A percentile compares a stretch with the other conserved stretches of the same genome.
These are phyloP conservation scores for Trypanosoma congolense DNA, from an alignment of 208 protist genomes.

Conservation along the genomic window DNA sequence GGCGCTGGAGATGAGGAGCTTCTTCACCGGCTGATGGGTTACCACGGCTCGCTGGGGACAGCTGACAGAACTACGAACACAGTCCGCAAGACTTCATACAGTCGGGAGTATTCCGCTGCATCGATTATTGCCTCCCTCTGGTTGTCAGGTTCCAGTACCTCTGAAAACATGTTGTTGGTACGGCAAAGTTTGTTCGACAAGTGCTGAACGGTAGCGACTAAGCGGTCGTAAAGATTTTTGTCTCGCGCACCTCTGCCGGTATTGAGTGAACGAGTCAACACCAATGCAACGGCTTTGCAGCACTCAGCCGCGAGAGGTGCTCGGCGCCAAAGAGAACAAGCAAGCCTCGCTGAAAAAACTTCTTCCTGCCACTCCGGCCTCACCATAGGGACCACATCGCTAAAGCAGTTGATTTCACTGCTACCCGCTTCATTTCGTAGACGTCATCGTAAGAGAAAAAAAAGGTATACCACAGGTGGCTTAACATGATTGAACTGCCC, in stretches of 20 bases:
- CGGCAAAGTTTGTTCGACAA: constrained; percentile 37
- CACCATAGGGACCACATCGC: constrained; percentile 26
- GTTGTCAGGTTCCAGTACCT: not conserved
- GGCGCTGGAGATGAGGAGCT: constrained; percentile 50
- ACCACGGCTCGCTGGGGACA: constrained; percentile 65
- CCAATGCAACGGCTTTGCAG: constrained; percentile 40
- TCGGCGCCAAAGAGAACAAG: constrained; percentile 33
- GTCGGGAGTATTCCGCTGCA: constrained; percentile 25
- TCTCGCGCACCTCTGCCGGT: constrained; percentile 67
- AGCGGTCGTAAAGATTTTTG: constrained; percentile 51
- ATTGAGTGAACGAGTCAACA: constrained; percentile 44
- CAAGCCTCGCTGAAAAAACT: constrained; percentile 32
- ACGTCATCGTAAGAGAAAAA: no score
- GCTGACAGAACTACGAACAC: constrained; percentile 33
- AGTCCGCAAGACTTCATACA: constrained; percentile 40
- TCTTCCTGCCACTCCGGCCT: constrained; percentile 43
- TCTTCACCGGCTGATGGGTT: constrained; percentile 46
- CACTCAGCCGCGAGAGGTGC: constrained; percentile 43
- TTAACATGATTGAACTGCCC: no score
- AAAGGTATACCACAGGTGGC: no score
- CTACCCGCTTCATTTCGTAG: no score
- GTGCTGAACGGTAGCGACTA: constrained; percentile 43
- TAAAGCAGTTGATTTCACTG: no score
- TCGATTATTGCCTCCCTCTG: not conserved
- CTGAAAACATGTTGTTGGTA: not conserved